Conservation (phyloP, 257 asterid genomes). For the Lycium ferocissimum region DNA sequence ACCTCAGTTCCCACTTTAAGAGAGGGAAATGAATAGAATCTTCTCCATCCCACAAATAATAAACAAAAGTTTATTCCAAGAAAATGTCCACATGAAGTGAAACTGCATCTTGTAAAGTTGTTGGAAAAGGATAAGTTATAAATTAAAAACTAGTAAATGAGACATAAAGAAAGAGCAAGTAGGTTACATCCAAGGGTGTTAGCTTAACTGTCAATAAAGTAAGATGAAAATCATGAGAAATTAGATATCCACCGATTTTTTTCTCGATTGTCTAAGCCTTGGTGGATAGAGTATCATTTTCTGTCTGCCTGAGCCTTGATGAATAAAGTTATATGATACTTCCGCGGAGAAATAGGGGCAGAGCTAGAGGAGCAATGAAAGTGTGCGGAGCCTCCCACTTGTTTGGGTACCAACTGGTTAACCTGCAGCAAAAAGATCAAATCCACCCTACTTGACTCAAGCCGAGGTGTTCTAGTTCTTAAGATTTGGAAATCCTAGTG, state of each 20-base stretch:
- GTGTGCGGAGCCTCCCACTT: neutral
- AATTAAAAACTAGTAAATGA: constrained; percentile 11
- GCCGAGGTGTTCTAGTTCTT: neutral
- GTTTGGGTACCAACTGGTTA: neutral
- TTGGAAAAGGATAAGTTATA: neutral
- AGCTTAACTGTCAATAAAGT: neutral
- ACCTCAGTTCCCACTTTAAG: constrained; percentile 35
- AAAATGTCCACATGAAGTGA: constrained; percentile 36
- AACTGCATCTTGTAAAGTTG: constrained; percentile 24
- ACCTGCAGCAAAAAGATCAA: neutral
- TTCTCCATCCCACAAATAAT: constrained; percentile 27
- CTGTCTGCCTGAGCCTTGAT: too few relatives aligned
- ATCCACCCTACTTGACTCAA: neutral
- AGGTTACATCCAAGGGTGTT: neutral
- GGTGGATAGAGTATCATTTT: neutral
- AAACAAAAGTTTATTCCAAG: constrained; percentile 22
- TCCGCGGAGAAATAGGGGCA: neutral
- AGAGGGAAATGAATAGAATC: constrained; percentile 22
- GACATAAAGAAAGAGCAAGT: neutral
- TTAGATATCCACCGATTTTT: neutral
- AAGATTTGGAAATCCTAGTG: neutral
- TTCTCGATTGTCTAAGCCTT: too few relatives aligned
- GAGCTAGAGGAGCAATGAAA: too few relatives aligned
- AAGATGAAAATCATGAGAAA: neutral
- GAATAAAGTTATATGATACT: neutral